These are phyloP conservation scores for Cornus controversa DNA, from an alignment of 148 eudicot species.

Conservation along the genomic window DNA sequence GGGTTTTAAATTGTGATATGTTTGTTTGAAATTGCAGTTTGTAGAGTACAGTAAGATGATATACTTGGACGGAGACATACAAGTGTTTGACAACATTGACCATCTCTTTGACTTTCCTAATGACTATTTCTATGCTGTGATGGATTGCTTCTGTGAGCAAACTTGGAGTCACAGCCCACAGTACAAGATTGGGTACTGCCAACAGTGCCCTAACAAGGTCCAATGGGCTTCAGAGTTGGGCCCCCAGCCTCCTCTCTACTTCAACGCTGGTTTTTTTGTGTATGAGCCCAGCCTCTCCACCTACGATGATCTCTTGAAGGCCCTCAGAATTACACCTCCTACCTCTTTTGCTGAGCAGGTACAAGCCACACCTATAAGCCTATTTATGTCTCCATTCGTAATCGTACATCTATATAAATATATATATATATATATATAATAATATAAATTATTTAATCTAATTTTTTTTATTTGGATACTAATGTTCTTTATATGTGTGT, in stretches of 20 bases:
- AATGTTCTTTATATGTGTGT: no score
- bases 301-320: constrained; percentile 26
- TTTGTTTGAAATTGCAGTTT: neutral
- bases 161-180: constrained; percentile 39
- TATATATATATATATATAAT: no score
- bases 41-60: constrained; percentile 26
- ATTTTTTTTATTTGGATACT: no score
- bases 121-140: constrained; percentile 36
- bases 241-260: constrained; percentile 38
- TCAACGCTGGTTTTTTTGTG: constrained; percentile 49
- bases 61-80: constrained; percentile 44
- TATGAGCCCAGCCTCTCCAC: constrained; percentile 39
- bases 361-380: neutral
- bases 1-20: neutral
- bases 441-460: no score
- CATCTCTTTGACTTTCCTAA: constrained; percentile 31
- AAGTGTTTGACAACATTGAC: constrained; percentile 42
- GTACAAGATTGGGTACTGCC: constrained; percentile 33
- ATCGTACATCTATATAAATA: no score
- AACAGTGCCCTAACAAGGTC: constrained; percentile 35
- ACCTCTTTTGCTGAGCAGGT: constrained; percentile 58
- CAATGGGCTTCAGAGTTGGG: constrained; percentile 36
- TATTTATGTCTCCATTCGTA: no score
- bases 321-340: constrained; percentile 36
- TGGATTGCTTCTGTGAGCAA: constrained; percentile 41